Conservation (phyloP, 345 rosid genomes). For the Rhizophora mangle region DNA sequence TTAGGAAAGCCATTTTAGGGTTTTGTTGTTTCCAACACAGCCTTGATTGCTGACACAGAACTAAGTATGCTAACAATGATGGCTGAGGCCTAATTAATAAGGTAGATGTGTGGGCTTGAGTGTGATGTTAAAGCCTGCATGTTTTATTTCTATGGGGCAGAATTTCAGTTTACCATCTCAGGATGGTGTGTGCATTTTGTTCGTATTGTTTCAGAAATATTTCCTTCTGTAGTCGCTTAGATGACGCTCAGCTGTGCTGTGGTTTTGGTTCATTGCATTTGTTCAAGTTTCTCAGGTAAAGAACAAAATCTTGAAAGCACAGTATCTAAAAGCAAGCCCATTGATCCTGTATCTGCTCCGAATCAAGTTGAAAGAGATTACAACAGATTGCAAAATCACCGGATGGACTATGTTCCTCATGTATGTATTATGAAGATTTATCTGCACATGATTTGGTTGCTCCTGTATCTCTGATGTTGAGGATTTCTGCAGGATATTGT, state of each 20-base stretch:
- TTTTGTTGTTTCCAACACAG: too few relatives aligned
- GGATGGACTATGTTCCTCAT: constrained; percentile 33
- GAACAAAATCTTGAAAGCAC: constrained; percentile 45
- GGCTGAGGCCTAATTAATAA: too few relatives aligned
- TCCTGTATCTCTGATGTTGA: constrained; percentile 19
- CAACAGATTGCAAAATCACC: constrained; percentile 39
- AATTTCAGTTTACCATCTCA: too few relatives aligned
- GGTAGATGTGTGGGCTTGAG: too few relatives aligned
- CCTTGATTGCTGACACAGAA: too few relatives aligned
- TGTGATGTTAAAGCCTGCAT: too few relatives aligned
- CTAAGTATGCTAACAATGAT: too few relatives aligned
- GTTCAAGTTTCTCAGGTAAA: constrained; percentile 74
- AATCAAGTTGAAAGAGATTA: constrained; percentile 43
- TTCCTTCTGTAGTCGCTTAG: too few relatives aligned
- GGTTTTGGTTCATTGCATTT: constrained; percentile 58
- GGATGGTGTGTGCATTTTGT: too few relatives aligned
- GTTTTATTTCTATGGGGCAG: too few relatives aligned
- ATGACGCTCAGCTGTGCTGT: constrained; percentile 23
- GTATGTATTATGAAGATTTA: constrained; percentile 43
- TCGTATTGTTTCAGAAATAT: too few relatives aligned
- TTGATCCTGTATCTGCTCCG: constrained; percentile 39
- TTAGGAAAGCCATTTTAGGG: too few relatives aligned
- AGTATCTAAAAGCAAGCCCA: constrained; percentile 44
- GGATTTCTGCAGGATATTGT: constrained; percentile 57
- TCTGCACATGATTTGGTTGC: constrained; percentile 15